Evolutionary conservation across 2,329 filamentous ascomycete species (phyloP), one percentile per base, ranked within the genome.

Genomic region (Zymoseptoria ardabiliae): DNA sequence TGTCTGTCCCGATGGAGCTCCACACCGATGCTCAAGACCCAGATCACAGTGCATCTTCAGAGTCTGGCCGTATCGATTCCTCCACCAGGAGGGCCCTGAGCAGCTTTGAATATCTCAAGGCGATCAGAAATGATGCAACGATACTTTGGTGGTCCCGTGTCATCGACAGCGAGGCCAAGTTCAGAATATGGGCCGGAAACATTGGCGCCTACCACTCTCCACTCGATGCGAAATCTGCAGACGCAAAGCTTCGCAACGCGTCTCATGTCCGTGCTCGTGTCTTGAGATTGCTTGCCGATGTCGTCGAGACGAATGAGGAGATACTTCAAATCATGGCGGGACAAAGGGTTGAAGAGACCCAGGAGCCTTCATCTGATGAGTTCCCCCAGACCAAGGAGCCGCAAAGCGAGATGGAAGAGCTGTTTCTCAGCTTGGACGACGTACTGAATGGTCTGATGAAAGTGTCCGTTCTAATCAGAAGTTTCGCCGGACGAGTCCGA

Each of bases 121-220:
- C 30, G 9, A 13, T 13, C 1, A 7, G 13, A 3, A 11, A 35
- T 13, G 30, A 35, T 3, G 30, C 30, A 2, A 35, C 30, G 2
- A 13, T 35, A 13, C 30, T 11, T 13, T 35, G 30, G 30, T 1
- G 30, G 3, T 9, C 30, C 13, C 30, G 30, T 1, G 30, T 35
- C 9, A 3, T 35, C 10, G 30, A 35, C 9, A 3, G 21, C 48
- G 56, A 23, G 35, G 53, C 55, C 53, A 58, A 68, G 4, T 70
- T 70, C 41, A 61, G 56, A 19, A 58, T 72, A n/a, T 72, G 70
- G 70, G 67, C 67, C 3, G 67, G 67, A 7, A 71, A 72, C 55
- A 61, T 72, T 13, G 70, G 70, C 13, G 68, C 70, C 7, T 60
- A 65, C 28, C 69, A 71, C 55, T 9, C 11, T 1, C 30, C 10